Percentiles rank a stretch among this genome's conserved stretches.
Conservation (phyloP, 805 yeast species). For the Barnettozyma siamensis region DNA sequence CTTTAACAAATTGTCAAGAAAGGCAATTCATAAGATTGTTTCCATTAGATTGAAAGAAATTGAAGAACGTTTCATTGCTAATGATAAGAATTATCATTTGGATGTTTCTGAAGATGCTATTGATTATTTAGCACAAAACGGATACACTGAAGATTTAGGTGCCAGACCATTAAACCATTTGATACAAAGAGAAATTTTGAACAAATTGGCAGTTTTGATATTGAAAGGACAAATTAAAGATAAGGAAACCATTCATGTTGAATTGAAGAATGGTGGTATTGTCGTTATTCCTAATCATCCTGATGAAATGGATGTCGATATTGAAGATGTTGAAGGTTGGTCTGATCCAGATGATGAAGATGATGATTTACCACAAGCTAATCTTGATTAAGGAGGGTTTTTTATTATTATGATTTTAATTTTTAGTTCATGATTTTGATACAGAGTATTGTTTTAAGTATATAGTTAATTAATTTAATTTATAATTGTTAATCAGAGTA, state of each 20-base stretch:
- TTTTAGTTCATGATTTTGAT: too few relatives aligned
- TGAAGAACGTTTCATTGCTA: conserved; percentile 75
- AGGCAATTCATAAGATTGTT: conserved; percentile 90
- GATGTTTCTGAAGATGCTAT: conserved; percentile 71
- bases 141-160: conserved; percentile 91
- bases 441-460: too few relatives aligned
- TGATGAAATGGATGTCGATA: conserved; percentile 37
- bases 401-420: too few relatives aligned
- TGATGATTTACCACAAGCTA: conserved; percentile 24
- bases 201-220: conserved; percentile 82
- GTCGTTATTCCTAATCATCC: conserved; percentile 87
- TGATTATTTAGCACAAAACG: conserved; percentile 76
- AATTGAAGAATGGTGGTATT: conserved; percentile 51
- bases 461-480: too few relatives aligned
- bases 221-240: conserved; percentile 83
- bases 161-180: conserved; percentile 94
- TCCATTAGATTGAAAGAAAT: conserved; percentile 79
- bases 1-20: conserved; percentile 86
- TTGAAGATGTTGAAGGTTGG: conserved; percentile 47
- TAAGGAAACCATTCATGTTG: conserved; percentile 77
- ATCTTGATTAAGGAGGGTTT: not conserved
- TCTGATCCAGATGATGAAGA: conserved; percentile 61
- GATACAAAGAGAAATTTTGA: conserved; percentile 83
- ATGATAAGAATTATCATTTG: conserved; percentile 72
- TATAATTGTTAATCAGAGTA: too few relatives aligned